Conservation (phyloP, 768 basidiomycete species). For the Mycena rosella region DNA sequence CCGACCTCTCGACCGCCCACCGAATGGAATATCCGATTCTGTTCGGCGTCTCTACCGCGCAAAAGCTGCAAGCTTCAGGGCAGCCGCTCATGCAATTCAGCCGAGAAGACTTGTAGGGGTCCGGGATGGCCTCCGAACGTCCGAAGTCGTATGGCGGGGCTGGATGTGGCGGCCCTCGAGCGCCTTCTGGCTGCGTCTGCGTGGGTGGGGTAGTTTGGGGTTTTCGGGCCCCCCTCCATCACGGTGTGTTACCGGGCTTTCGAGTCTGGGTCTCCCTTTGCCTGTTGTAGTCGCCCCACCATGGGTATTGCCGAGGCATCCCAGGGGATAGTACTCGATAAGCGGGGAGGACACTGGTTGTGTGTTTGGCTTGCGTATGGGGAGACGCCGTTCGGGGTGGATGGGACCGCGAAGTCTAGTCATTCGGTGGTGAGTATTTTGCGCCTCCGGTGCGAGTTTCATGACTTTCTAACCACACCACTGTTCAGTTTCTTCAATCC, state of each 20-base stretch:
- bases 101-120: conserved; percentile 28
- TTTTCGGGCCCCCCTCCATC: conserved; percentile 26
- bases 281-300: conserved; percentile 18
- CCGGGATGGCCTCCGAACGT: conserved; percentile 31
- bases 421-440: conserved; percentile 5
- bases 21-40: neutral
- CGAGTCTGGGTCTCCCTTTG: conserved; percentile 14
- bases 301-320: conserved; percentile 21
- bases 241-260: conserved; percentile 20
- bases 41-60: conserved; percentile 18
- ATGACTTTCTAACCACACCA: conserved; percentile 15
- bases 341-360: conserved; percentile 17
- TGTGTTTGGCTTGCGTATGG: conserved; percentile 1
- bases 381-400: conserved; percentile 17
- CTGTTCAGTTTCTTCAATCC: neutral
- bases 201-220: conserved; percentile 28
- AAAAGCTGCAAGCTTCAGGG: conserved; percentile 12
- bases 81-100: conserved; percentile 2
- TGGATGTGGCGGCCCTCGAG: conserved; percentile 14
- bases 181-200: neutral
- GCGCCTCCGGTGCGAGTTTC: neutral
- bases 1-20: neutral
- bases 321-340: conserved; percentile 17
- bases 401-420: neutral
- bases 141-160: neutral